These are phyloP conservation scores for Talaromyces atroroseus DNA, from an alignment of 2,329 filamentous ascomycete species.

Conservation along the genomic window DNA sequence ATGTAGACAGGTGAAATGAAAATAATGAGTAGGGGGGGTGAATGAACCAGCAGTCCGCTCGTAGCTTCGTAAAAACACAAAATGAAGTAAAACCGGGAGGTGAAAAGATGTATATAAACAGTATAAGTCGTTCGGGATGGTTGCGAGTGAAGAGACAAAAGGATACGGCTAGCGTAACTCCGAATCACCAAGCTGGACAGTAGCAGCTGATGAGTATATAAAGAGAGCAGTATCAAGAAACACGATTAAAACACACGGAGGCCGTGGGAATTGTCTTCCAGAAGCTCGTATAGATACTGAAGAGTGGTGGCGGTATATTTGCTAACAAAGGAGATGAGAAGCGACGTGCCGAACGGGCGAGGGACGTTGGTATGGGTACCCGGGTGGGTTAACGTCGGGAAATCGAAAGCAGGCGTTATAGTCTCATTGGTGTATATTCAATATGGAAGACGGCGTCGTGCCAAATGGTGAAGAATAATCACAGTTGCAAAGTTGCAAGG, in stretches of 20 bases:
- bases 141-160: slow-evolving; percentile 18
- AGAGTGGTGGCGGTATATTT: slow-evolving; percentile 19
- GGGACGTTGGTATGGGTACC: slow-evolving; percentile 23
- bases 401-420: slow-evolving; percentile 36
- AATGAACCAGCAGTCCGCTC: slow-evolving; percentile 19
- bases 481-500: slow-evolving; percentile 1
- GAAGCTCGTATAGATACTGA: slow-evolving; percentile 25
- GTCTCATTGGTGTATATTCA: slow-evolving; percentile 33
- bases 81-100: slow-evolving; percentile 17
- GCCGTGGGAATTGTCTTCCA: slow-evolving; percentile 18
- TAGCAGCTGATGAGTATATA: slow-evolving; percentile 13
- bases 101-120: slow-evolving; percentile 17
- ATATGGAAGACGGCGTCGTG: slow-evolving; percentile 14
- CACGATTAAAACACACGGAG: slow-evolving; percentile 15
- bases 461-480: slow-evolving; percentile 19
- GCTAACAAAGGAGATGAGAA: slow-evolving; percentile 23
- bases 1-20: slow-evolving; percentile 20
- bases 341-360: slow-evolving; percentile 22
- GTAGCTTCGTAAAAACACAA: slow-evolving; percentile 19
- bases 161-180: slow-evolving; percentile 14
- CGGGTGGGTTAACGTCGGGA: slow-evolving; percentile 25
- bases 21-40: slow-evolving; percentile 19
- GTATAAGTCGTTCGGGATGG: slow-evolving; percentile 14
- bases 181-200: slow-evolving; percentile 14
- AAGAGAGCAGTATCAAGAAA: slow-evolving; percentile 15